These are phyloP conservation scores for Phytophthora ohioensis DNA, from an alignment of 352 stramenopile genomes.

Conservation along the genomic window DNA sequence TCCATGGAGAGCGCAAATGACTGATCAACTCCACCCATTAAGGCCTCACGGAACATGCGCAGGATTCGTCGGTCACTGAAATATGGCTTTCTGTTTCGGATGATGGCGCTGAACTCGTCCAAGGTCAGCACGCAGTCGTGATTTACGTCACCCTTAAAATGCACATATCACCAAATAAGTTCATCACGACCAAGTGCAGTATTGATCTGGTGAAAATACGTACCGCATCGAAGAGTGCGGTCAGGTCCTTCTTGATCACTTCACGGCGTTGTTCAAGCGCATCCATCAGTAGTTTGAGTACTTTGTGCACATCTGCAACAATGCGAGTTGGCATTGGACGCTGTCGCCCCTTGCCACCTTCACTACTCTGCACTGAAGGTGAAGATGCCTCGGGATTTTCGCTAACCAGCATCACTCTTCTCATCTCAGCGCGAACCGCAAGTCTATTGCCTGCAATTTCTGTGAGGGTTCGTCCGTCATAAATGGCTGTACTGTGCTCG, in stretches of 20 bases:
- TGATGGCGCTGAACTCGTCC: slow-evolving; percentile 74
- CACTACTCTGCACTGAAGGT: slow-evolving; percentile 1
- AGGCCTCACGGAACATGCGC: slow-evolving; percentile 79
- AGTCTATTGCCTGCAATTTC: slow-evolving; percentile 73
- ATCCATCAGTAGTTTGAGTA: slow-evolving; percentile 63
- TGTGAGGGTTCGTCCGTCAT: slow-evolving; percentile 50
- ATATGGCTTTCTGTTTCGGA: slow-evolving; percentile 56
- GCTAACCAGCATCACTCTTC: slow-evolving; percentile 62
- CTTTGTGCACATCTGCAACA: slow-evolving; percentile 67
- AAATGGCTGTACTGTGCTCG: slow-evolving; percentile 75
- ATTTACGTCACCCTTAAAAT: slow-evolving; percentile 65
- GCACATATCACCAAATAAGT: no score
- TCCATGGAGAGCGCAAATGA: slow-evolving; percentile 80
- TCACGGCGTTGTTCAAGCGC: slow-evolving; percentile 66
- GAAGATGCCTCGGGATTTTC: slow-evolving; percentile 14
- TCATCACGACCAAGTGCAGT: not conserved
- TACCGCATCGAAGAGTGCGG: slow-evolving; percentile 64
- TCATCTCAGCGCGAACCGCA: slow-evolving; percentile 77
- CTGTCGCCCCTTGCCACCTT: slow-evolving; percentile 22
- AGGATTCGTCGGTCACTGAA: slow-evolving; percentile 79
- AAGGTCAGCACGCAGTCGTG: slow-evolving; percentile 77
- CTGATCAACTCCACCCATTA: slow-evolving; percentile 69
- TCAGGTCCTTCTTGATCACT: slow-evolving; percentile 61
- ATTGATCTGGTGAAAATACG: slow-evolving; percentile 7
- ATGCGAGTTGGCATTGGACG: slow-evolving; percentile 44